Evolutionary conservation across 73 alveolate genomes (phyloP).

Genomic region (Symbiodinium natans): DNA sequence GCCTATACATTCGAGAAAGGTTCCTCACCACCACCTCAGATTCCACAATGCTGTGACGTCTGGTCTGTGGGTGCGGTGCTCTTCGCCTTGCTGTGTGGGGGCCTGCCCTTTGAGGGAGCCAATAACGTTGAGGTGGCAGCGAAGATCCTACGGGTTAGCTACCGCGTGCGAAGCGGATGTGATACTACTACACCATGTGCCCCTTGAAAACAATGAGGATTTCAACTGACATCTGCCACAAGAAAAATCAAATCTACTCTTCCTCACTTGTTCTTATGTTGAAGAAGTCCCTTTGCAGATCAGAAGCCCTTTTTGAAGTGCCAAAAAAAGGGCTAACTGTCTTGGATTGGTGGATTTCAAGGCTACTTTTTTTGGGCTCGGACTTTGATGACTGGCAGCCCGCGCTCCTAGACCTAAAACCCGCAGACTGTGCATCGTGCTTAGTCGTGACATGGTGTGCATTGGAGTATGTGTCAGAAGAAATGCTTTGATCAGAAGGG

Average conservation of each 20-base stretch:
- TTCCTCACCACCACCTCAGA: not conserved
- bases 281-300: too few relatives aligned
- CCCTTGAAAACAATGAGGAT: not conserved
- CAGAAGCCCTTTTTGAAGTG: not conserved
- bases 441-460: not conserved
- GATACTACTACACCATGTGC: too few relatives aligned
- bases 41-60: not conserved
- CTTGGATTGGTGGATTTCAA: not conserved
- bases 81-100: not conserved
- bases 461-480: not conserved
- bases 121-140: not conserved
- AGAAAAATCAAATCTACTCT: too few relatives aligned
- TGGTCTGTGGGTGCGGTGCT: not conserved
- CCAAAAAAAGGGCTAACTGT: not conserved
- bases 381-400: not conserved
- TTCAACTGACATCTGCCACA: not conserved
- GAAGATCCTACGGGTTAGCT: not conserved
- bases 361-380: not conserved
- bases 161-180: too few relatives aligned
- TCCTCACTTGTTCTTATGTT: too few relatives aligned
- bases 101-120: not conserved
- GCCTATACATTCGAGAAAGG: not conserved
- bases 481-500: not conserved
- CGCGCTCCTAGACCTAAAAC: not conserved
- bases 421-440: not conserved